Evolutionary conservation across 2,329 filamentous ascomycete genomes (phyloP), one percentile per base, ranked within the genome.

Genomic region (Ophiostoma sp.): DNA sequence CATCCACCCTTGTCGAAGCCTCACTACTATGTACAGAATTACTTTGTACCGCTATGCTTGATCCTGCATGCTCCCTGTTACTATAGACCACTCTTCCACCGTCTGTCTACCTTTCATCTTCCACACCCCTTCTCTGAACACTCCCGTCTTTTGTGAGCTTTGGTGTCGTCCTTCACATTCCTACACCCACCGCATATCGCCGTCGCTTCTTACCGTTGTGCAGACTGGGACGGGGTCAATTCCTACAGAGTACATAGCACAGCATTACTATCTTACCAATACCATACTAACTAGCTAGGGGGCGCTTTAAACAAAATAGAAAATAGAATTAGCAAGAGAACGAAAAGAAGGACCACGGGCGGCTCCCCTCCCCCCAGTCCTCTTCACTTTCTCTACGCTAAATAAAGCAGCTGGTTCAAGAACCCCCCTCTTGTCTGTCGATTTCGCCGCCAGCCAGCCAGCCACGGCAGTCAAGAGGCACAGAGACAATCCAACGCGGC

Each of bases 351-450:
- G 57, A 66, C 67, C 67, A 52, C 66, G 27, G 35, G 52, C 62
- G n/a, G 39, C 31, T 36, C 39, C 35, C 67, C 69, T 57, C 39
- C 36, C 57, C 54, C 23, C 66, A n/a, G 52, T 67, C 31, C 35
- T 54, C 52, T 65, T 64, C 41, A 66, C 70, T 69, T 60, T 67
- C 41, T 57, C 57, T 67, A 54, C 70, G 41, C 70, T 71, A 65
- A 64, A 68, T 71, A 65, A 64, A 68, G 62, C 35, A 71, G 20
- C 33, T 69, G 41, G 44, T 64, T 39, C 52, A 31, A 44, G 41
- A 65, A 23, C 27, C 48, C 67, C 67, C 66, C 69, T 44, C 67
- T 66, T 60, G 20, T n/a, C 52, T 67, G 35, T 57, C 23, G 52
- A 57, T 57, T 57, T 57, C 52, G 52, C 52, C 52, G 52, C 52